Evolutionary conservation across 257 asterid species (phyloP), one percentile per base, ranked within the genome.

Genomic region (Paulownia fortunei): DNA sequence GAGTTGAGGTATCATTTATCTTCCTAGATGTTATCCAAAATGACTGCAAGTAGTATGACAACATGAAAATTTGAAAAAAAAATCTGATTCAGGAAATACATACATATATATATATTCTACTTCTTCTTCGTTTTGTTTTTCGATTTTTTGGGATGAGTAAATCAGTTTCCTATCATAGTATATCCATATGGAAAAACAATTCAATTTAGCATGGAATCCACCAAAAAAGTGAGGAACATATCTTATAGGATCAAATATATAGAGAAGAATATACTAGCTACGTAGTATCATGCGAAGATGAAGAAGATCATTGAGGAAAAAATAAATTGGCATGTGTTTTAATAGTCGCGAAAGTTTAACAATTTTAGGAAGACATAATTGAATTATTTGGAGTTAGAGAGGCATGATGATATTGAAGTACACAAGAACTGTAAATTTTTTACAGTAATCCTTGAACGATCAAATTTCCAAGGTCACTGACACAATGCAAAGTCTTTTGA

Each of bases 211-310:
- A 36, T 24, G 73, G 30, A 79, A 61, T 79, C 68, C 68, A 71
- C 5, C 24, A 15, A 49, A 55, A 77, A 77, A 32, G 55, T 58
- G 76, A 77, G 27, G 62, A 27, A 42, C 42, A 67, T 67, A 55
- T 26, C 41, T 46, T 49, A 18, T n/a, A 6, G 18, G 13, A 34
- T 9, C 58, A 18, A 63, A 65, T 3, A 32, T 5, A 37, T 76
- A 76, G 75, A 27, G 39, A 67, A 76, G 64, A 56, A 34, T 54
- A 37, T 65, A 56, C 51, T 76, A 49, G 56, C 37, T 76, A 64
- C 49, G 58, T 36, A 76, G 46, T 69, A 30, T 69, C 5, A 47
- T 49, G 16, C 62, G n/a, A 42, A 69, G 30, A 71, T 52, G 8
- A 36, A 70, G 10, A 58, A n/a, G n/a, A n/a, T n/a, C 47, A 8